A percentile compares a stretch with the other conserved stretches of the same genome.
Conservation (phyloP, 495 filamentous ascomycete genomes). For the Penicillium goetzii region DNA sequence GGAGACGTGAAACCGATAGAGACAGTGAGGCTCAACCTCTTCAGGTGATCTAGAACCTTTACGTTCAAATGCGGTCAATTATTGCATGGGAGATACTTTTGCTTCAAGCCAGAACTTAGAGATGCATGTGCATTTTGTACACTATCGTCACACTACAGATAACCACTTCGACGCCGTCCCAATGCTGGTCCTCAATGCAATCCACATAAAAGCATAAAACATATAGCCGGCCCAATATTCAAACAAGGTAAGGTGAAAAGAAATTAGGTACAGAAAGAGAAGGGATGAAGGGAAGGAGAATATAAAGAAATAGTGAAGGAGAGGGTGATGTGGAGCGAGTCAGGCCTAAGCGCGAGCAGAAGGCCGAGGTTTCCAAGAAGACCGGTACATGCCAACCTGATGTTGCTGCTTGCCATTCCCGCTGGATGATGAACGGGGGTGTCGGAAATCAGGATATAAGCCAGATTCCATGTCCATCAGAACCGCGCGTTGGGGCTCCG, state of each 20-base stretch:
- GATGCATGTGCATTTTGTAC: conserved; percentile 21
- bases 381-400: conserved; percentile 36
- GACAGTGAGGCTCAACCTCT: neutral
- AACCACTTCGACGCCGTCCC: conserved; percentile 24
- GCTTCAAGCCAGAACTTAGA: neutral
- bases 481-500: conserved; percentile 50
- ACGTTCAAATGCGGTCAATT: neutral
- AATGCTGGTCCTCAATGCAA: conserved; percentile 33
- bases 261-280: conserved; percentile 8
- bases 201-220: conserved; percentile 24
- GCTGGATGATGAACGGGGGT: conserved; percentile 20
- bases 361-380: conserved; percentile 46
- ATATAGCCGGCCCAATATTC: conserved; percentile 22
- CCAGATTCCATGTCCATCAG: conserved; percentile 50
- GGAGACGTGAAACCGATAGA: conserved; percentile 8
- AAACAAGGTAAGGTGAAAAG: conserved; percentile 20
- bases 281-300: neutral
- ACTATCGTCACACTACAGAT: conserved; percentile 19
- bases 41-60: neutral
- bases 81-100: neutral
- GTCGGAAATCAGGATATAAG: conserved; percentile 43
- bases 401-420: conserved; percentile 32
- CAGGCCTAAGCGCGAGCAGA: conserved; percentile 37
- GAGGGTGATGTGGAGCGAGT: conserved; percentile 4
- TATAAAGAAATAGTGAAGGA: conserved; percentile 12